Base-by-base conservation (phyloP, 352 stramenopile genomes). In the Phytophthora citrophthora region DNA sequence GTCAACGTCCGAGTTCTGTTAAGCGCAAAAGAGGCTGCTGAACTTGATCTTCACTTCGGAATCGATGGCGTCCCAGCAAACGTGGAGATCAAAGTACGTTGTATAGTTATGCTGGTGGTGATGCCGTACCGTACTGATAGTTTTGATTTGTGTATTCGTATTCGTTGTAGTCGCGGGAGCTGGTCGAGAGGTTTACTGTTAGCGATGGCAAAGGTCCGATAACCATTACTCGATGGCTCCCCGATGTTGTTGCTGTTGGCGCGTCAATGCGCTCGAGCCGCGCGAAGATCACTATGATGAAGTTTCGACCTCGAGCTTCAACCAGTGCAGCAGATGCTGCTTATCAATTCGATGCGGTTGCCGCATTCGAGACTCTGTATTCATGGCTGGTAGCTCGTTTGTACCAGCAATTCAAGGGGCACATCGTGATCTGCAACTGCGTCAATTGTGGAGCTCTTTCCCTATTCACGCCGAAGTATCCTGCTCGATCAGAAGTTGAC, bases 31-130 rank as follows among this genome's bases (percentile, higher is more conserved):
- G 81, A 95, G 36, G 79, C 81, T 11, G 68, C 72, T 9, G 60
- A 78, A 20, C 80, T 81, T 44, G 83, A 91, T 47, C 55, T 93
- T 27, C 45, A 76, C 27, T 89, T 90, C 43, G 74, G 78, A 9
- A 88, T 88, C 15, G 81, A 93, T 60, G 87, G 87, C 13, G 51
- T 93, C 8, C 47, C 69, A 48, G 84, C 81, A 27, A 83, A 67
- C n/a, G 46, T 91, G 24, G 66, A 88, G 4, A 53, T 91, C 2
- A 91, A 91, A 69, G 83, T 91, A 66, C 3, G 56, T 54, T 23
- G 27, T 32, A 15, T 12, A 6, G n/a, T 27, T 34, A 18, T 16
- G 27, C 6, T 36, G 43, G 41, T 3, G 5, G n/a, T 61, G 9
- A 53, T 48, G 12, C 27, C 5, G n/a, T 23, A 3, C 23, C 36